Base-by-base conservation (phyloP, 1,284 basidiomycete genomes). In the Polyporus tsugae region DNA sequence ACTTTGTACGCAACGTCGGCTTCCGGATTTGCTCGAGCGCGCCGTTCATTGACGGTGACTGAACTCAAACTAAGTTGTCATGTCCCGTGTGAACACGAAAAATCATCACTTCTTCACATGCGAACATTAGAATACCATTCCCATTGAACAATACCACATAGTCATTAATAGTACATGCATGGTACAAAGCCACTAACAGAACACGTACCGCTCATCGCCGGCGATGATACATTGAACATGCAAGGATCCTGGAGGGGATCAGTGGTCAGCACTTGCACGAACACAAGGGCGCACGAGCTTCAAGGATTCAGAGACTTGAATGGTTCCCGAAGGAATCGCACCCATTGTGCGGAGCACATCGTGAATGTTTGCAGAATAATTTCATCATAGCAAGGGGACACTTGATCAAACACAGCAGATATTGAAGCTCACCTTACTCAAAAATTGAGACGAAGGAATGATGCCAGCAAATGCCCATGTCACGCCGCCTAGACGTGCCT, bases 231-330 rank as follows among this genome's bases (percentile, higher is more conserved):
- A 49, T 25, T 10, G 22, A 49, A 25, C 19, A 19, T 11, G 22
- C 46, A 60, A 39, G 13, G 25, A 25, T 17, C 22, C 60, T 61
- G 36, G 4, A n/a, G 42, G 44, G 13, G 55, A 44, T 41, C n/a
- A 9, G 9, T 6, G 10, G 33, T 61, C 36, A 65, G 49, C 17
- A 44, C 7, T 22, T 25, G 39, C 6, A 19, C 15, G 2, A 44
- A 33, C 3, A 25, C 7, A 36, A 49, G 11, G 39, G n/a, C 13
- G 0, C 15, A 38, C 6, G 25, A 60, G 5, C 13, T 33, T 63
- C 6, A 65, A 74, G 60, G 72, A 42, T 60, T 91, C 89, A 90
- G 89, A 86, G 89, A 91, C 89, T 91, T 91, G 89, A 91, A 91
- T 91, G 88, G 87, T 84, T 89, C 86, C 88, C 82, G 79, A 86